A percentile compares a stretch with the other conserved stretches of the same genome.
phyloP scores from a whole-genome alignment of 2,329 filamentous ascomycete species.

The Celoporthe dispersa region DNA sequence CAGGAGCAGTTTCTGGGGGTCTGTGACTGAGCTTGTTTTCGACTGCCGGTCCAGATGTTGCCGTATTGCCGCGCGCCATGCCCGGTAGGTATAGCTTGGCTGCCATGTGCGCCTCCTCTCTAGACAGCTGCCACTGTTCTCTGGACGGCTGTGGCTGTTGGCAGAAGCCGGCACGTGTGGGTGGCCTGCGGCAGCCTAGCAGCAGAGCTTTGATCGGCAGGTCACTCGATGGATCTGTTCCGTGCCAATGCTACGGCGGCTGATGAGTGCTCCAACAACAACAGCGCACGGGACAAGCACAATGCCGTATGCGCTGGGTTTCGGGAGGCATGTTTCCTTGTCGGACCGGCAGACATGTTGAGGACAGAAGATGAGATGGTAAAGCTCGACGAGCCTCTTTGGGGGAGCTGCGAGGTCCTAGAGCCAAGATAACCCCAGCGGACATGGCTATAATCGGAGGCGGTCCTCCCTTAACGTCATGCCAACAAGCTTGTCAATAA shows the following conservation, averaged over 20 bases:
- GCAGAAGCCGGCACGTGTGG: neutral
- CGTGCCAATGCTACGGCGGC: neutral
- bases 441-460: neutral
- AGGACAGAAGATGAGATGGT: conserved; percentile 1
- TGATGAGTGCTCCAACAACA: neutral
- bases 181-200: neutral
- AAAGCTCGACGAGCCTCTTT: no score
- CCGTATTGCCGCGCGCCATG: neutral
- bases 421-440: neutral
- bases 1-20: conserved; percentile 16
- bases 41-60: neutral
- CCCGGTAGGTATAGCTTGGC: neutral
- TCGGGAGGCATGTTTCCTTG: neutral
- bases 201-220: neutral
- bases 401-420: neutral
- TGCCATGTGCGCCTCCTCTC: neutral
- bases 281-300: neutral
- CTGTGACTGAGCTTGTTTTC: conserved; percentile 24
- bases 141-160: neutral
- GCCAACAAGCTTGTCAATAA: neutral
- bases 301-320: neutral
- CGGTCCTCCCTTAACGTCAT: neutral
- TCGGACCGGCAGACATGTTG: neutral
- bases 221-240: neutral
- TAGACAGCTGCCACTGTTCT: neutral